Base-by-base conservation (phyloP, 2,329 filamentous ascomycete genomes). In the Stachybotrys chlorohalonatus region DNA sequence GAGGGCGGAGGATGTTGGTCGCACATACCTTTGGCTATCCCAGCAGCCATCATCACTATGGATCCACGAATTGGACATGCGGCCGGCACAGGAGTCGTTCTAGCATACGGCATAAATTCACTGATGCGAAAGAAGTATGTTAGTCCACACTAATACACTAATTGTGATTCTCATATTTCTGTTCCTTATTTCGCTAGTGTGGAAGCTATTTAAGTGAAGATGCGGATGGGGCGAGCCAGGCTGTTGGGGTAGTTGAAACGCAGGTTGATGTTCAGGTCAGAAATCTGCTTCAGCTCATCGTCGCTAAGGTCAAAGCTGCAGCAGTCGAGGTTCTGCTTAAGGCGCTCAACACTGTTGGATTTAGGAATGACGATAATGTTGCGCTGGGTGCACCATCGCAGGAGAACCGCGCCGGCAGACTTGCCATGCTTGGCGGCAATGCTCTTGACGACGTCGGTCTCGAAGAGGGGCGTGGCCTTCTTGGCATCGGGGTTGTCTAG, bases 311-410 rank as follows among this genome's bases (percentile, higher is more conserved):
- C 75, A 65, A 82, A 86, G 58, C 70, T 72, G 56, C 71, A 73
- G 39, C 81, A 76, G 57, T 83, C 78, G 61, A 85, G 66, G 69
- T 84, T 84, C 72, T 81, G 73, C 54, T 68, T 67, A 57, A 83
- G 68, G 31, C 78, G 64, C 36, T 66, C 62, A 51, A 72, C 69
- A 64, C 77, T 77, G 67, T 81, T 83, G 57, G 76, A 79, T 75
- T 86, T 87, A 57, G 84, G 83, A 54, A 85, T 85, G 54, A 86
- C 82, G 31, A 81, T 80, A 55, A 86, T 70, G n/a, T 73, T 73
- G 31, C 82, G 73, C 72, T 86, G 83, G 1, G 85, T 86, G 2
- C 83, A 78, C 85, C 85, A 88, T 31, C 84, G 74, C 51, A 89
- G 73, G 54, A 87, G 73, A 1, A 87, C 75, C 75, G 88, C 85